Evolutionary conservation across 176 grass and related monocot species (phyloP).

Genomic region (Oryza nivara): DNA sequence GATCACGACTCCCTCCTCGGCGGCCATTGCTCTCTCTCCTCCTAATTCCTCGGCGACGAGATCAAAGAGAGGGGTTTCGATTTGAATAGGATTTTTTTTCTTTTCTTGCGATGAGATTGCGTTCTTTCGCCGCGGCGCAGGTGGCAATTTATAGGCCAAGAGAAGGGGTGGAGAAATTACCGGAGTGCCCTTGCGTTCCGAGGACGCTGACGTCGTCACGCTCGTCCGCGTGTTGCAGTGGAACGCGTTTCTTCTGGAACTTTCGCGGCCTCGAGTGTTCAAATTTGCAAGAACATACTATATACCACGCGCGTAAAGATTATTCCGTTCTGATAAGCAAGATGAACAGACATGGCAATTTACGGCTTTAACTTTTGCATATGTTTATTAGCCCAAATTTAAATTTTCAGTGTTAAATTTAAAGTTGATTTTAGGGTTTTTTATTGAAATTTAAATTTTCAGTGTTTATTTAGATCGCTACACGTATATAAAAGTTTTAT

Average conservation of each 20-base stretch:
- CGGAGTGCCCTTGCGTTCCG: not conserved
- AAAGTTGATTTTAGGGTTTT: no score
- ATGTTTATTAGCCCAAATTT: no score
- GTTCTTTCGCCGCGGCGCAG: not conserved
- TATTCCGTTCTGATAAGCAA: not conserved
- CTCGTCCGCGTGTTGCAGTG: not conserved
- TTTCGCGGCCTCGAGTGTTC: not conserved
- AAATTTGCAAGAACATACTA: not conserved
- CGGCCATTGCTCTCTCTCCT: constrained; percentile 49
- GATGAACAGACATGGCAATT: no score
- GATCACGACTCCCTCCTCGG: constrained; percentile 65
- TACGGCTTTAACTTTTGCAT: no score
- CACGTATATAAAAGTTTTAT: no score
- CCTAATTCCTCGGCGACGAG: not conserved
- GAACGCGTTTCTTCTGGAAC: constrained; percentile 2
- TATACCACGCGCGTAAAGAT: no score
- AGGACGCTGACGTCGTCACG: constrained; percentile 5
- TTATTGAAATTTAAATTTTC: no score
- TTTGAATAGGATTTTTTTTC: not conserved
- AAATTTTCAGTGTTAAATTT: no score
- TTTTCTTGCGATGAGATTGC: not conserved
- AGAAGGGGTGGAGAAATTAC: not conserved
- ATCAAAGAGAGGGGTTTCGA: not conserved
- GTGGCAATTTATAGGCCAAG: not conserved
- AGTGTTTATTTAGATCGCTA: no score